phyloP scores from a whole-genome alignment of 1,284 basidiomycete genomes.

The Ceratobasidium sp. region DNA sequence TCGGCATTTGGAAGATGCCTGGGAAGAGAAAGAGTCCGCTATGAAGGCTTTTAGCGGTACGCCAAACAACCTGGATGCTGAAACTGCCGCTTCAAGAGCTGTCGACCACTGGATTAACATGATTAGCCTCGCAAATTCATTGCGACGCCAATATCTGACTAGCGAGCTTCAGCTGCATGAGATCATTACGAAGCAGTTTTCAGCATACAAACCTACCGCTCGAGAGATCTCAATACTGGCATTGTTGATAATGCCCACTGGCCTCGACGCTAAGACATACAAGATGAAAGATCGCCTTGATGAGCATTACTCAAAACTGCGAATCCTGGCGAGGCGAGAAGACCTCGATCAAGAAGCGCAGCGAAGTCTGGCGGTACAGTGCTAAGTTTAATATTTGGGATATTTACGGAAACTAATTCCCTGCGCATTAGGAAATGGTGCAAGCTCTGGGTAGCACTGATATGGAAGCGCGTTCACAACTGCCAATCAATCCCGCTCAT shows the following conservation, averaged over 20 bases:
- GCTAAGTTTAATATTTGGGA: too few relatives aligned
- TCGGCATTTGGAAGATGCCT: neutral
- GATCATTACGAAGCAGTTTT: conserved; percentile 7
- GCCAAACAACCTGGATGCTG: neutral
- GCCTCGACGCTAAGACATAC: neutral
- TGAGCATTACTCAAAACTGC: too few relatives aligned
- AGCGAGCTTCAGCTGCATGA: neutral
- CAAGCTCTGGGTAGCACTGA: too few relatives aligned
- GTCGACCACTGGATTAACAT: neutral
- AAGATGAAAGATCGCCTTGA: conserved; percentile 18
- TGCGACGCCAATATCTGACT: neutral
- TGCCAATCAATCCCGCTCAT: too few relatives aligned
- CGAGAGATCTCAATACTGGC: neutral
- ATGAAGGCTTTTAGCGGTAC: neutral
- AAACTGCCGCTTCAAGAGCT: neutral
- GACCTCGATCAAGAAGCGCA: too few relatives aligned
- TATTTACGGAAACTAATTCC: too few relatives aligned
- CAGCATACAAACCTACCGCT: neutral
- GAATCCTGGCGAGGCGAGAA: too few relatives aligned
- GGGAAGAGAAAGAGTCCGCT: neutral
- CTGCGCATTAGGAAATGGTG: too few relatives aligned
- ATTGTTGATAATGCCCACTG: neutral
- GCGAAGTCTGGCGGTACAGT: too few relatives aligned
- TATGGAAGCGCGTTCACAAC: too few relatives aligned
- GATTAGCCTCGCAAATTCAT: neutral